Percentiles rank a stretch among this genome's conserved stretches.
phyloP scores from a whole-genome alignment of 1,139 yeast species.

The Hanseniaspora sp. region DNA sequence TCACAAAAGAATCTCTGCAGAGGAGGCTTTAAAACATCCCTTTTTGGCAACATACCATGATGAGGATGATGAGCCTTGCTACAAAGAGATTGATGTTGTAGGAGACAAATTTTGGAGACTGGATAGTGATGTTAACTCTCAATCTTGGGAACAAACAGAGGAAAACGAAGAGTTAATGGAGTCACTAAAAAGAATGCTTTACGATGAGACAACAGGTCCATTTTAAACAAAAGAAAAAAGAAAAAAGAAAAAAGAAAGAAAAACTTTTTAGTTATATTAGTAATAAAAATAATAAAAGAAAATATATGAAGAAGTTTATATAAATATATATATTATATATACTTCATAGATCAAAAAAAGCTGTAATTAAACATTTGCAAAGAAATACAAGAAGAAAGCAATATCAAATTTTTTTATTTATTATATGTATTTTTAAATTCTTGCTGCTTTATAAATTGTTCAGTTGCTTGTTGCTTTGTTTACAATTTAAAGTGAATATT shows the following conservation, averaged over 20 bases:
- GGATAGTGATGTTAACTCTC: slow-evolving; percentile 44
- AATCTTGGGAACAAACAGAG: slow-evolving; percentile 33
- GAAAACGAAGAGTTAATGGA: slow-evolving; percentile 28
- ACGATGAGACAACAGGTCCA: slow-evolving; percentile 43
- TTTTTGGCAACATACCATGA: slow-evolving; percentile 57
- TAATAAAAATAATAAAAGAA: no score
- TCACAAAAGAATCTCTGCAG: slow-evolving; percentile 49
- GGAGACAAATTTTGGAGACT: slow-evolving; percentile 54
- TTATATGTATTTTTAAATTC: no score
- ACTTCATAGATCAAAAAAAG: background rate
- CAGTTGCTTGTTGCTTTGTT: no score
- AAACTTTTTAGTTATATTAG: no score
- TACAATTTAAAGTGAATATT: no score
- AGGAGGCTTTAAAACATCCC: slow-evolving; percentile 56
- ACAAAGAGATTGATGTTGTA: slow-evolving; percentile 35
- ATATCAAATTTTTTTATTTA: no score
- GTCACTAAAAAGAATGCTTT: slow-evolving; percentile 40
- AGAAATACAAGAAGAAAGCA: no score
- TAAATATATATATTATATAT: no score
- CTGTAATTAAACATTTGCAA: background rate
- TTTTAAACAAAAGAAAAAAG: slow-evolving; percentile 10
- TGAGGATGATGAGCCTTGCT: slow-evolving; percentile 59
- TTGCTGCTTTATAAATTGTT: no score
- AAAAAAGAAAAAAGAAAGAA: background rate
- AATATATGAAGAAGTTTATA: no score